A percentile compares a stretch with the other conserved stretches of the same genome.
These are phyloP conservation scores for Boletus reticuloceps DNA, from an alignment of 768 basidiomycete genomes.

Conservation along the genomic window DNA sequence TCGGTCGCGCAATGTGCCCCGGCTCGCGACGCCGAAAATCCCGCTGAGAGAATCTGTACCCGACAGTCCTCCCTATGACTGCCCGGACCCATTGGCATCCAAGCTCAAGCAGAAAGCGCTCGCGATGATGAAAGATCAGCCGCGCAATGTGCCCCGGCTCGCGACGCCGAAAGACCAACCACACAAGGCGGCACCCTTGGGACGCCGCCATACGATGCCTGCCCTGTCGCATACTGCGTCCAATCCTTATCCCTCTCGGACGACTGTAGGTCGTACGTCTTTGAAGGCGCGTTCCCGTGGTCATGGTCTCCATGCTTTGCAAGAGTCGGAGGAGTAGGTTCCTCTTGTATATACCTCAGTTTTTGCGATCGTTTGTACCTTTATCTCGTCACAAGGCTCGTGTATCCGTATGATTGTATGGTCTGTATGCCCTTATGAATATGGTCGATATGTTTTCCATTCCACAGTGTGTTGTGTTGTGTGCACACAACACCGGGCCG, in stretches of 20 bases:
- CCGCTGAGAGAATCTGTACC: not conserved
- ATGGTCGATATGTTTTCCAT: not conserved
- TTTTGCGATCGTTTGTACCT: not conserved
- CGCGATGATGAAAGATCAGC: not conserved
- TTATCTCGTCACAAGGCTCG: not conserved
- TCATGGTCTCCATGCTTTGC: slow-evolving; percentile 2
- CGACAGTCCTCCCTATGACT: not conserved
- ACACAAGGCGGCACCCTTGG: slow-evolving; percentile 1
- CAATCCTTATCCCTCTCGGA: not conserved
- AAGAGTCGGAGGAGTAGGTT: slow-evolving; percentile 4
- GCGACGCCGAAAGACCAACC: no score
- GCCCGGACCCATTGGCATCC: not conserved
- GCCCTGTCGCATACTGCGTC: not conserved
- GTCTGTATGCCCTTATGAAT: not conserved
- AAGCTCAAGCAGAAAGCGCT: slow-evolving; percentile 1
- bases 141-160: not conserved
- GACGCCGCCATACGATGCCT: slow-evolving; percentile 20
- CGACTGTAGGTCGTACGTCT: not conserved
- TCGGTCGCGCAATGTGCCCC: not conserved
- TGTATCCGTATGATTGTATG: slow-evolving; percentile 1
- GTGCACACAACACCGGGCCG: not conserved
- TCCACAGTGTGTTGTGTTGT: no score
- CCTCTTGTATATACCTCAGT: not conserved
- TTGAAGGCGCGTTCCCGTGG: not conserved
- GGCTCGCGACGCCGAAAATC: no score